Percentiles rank a stretch among this genome's conserved stretches.
phyloP scores from a whole-genome alignment of 2,329 filamentous ascomycete genomes.

The Aspergillus quadricinctus region DNA sequence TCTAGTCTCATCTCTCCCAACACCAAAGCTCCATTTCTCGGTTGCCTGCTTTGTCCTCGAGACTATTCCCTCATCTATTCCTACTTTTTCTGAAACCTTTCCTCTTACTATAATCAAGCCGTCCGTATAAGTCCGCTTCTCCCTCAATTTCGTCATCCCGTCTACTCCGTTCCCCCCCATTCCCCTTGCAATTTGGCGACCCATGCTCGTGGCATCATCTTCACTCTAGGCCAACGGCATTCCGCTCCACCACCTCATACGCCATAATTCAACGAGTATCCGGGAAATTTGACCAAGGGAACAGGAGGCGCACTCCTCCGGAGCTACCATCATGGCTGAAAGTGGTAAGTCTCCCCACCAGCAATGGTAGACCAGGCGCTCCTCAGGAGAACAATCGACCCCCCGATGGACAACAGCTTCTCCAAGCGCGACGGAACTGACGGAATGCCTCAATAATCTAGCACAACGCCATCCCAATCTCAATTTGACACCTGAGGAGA shows the following conservation, averaged over 20 bases:
- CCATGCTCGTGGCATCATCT: constrained; percentile 25
- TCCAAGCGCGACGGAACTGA: constrained; percentile 20
- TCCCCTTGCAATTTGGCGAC: constrained; percentile 18
- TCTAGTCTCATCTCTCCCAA: neutral
- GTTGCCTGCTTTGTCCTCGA: neutral
- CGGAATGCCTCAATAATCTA: constrained; percentile 13
- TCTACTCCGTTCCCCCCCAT: neutral
- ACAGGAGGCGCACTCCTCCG: constrained; percentile 27
- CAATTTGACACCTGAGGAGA: constrained; percentile 87
- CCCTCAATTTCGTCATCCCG: neutral
- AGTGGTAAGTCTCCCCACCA: constrained; percentile 21
- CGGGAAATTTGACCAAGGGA: constrained; percentile 14
- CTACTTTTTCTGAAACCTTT: neutral
- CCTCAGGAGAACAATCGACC: constrained; percentile 23
- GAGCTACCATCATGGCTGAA: constrained; percentile 31
- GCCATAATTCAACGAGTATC: constrained; percentile 8
- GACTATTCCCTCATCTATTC: neutral
- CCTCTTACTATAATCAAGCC: neutral
- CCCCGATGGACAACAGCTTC: constrained; percentile 4
- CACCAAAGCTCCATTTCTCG: neutral
- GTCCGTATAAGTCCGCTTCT: neutral
- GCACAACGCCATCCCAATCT: constrained; percentile 57
- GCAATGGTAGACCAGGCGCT: constrained; percentile 5
- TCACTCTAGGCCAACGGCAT: constrained; percentile 20
- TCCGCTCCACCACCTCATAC: constrained; percentile 13